Conservation (phyloP, 257 asterid genomes). For the Gentiana straminea region DNA sequence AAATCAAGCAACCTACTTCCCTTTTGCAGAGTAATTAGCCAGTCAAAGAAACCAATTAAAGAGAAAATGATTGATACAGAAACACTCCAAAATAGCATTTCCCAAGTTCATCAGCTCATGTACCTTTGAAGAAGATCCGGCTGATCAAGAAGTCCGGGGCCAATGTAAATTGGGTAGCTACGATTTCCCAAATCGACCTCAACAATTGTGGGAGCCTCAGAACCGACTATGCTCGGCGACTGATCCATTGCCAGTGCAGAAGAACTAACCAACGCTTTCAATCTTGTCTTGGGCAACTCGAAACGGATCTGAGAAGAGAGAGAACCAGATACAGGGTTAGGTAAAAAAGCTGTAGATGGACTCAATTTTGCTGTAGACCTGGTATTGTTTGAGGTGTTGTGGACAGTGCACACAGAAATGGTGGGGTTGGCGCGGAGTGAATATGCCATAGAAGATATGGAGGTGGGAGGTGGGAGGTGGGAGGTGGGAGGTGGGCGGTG, state of each 20-base stretch:
- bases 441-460: conserved; percentile 9
- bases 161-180: conserved; percentile 97
- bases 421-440: conserved; percentile 31
- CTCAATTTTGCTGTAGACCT: conserved; percentile 10
- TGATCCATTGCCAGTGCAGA: conserved; percentile 57
- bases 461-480: neutral
- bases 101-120: neutral
- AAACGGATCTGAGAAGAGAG: conserved; percentile 20
- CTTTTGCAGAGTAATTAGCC: too few species aligned
- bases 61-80: neutral
- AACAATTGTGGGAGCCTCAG: conserved; percentile 45
- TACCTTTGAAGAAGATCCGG: conserved; percentile 84
- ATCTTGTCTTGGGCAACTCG: conserved; percentile 10
- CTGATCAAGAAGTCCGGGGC: conserved; percentile 78
- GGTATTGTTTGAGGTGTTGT: neutral
- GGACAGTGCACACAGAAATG: conserved; percentile 19
- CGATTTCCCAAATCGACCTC: conserved; percentile 91
- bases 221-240: conserved; percentile 28
- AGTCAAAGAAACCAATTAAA: too few species aligned
- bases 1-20: too few species aligned
- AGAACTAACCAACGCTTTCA: conserved; percentile 45
- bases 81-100: too few species aligned
- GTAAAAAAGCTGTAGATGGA: conserved; percentile 20
- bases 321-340: conserved; percentile 28
- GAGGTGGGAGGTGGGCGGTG: conserved; percentile 16